Conservation (phyloP, 768 basidiomycete species). For the Cyathus striatus region DNA sequence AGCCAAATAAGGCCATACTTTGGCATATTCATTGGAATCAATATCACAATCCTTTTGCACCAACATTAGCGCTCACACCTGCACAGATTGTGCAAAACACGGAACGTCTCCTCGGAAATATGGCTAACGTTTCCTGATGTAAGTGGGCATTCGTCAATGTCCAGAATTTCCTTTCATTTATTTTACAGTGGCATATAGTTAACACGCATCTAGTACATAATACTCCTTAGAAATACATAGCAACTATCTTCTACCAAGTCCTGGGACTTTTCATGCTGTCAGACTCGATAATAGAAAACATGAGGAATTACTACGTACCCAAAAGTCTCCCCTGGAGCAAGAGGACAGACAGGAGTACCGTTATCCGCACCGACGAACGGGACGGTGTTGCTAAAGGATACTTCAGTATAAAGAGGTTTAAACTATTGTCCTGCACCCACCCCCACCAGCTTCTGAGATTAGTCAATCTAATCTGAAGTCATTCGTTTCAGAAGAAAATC, state of each 20-base stretch:
- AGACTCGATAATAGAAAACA: too few relatives aligned
- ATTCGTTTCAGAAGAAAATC: too few relatives aligned
- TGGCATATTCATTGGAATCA: too few relatives aligned
- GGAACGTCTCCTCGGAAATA: too few relatives aligned
- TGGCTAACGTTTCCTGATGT: too few relatives aligned
- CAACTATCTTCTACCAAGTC: background rate
- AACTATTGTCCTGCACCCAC: slow-evolving; percentile 17
- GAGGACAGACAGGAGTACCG: slow-evolving; percentile 19
- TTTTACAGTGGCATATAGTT: too few relatives aligned
- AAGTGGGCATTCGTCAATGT: too few relatives aligned
- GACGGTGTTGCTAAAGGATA: slow-evolving; percentile 6
- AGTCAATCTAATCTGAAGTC: slow-evolving; percentile 24
- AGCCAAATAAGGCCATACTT: too few relatives aligned
- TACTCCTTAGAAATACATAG: background rate
- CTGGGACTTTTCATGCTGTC: background rate
- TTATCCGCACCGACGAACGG: slow-evolving; percentile 20
- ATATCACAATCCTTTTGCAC: too few relatives aligned
- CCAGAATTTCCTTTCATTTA: too few relatives aligned
- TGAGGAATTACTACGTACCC: slow-evolving; percentile 25
- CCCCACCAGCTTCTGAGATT: slow-evolving; percentile 30
- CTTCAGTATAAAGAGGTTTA: background rate
- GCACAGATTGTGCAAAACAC: too few relatives aligned
- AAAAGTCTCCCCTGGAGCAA: slow-evolving; percentile 23
- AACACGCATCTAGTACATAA: background rate
- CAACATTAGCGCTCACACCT: too few relatives aligned